Base-by-base conservation (phyloP, 2,329 filamentous ascomycete genomes). In the Verticillium nubilum region DNA sequence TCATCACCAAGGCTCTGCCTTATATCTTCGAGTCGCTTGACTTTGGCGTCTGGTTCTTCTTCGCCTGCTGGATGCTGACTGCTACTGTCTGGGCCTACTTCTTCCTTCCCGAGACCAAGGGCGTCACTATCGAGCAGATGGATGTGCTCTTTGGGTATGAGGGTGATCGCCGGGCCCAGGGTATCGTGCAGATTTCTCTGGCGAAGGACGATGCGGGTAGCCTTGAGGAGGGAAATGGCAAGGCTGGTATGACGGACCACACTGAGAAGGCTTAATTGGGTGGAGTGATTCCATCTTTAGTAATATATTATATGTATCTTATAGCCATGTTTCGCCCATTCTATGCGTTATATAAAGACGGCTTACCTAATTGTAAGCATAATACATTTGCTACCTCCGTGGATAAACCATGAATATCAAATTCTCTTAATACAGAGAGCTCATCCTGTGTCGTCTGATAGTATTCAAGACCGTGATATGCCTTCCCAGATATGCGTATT, bases 31-130 rank as follows among this genome's bases (percentile, higher is more conserved):
- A 67, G 50, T 72, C 71, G 0, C 69, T 79, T 10, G 71, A 72
- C 25, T 84, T 78, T 64, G 82, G 82, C 5, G 80, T 80, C 1
- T 85, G 80, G 73, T 83, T 83, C 69, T 83, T 85, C 71, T 85
- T 85, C 62, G 82, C 80, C 0, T 74, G 74, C 2, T 75, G 79
- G 66, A 81, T 83, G 73, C 68, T 84, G 6, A 66, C 75, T 12
- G 78, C 79, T 5, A 72, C 75, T 10, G 59, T 79, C 27, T 84
- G 78, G 70, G 75, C 79, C 3, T 83, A 74, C 62, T 79, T 82
- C 68, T 76, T 82, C 58, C 67, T 84, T 2, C 81, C 81, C 0
- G 81, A 84, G 67, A 84, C 81, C 5, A 84, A 83, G 66, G 81
- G 81, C 59, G 70, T 81, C 58, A 80, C 79, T 0, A 71, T 84